A percentile compares a stretch with the other conserved stretches of the same genome.
These are phyloP conservation scores for Amanita inopinata DNA, from an alignment of 768 basidiomycete genomes.

Conservation along the genomic window DNA sequence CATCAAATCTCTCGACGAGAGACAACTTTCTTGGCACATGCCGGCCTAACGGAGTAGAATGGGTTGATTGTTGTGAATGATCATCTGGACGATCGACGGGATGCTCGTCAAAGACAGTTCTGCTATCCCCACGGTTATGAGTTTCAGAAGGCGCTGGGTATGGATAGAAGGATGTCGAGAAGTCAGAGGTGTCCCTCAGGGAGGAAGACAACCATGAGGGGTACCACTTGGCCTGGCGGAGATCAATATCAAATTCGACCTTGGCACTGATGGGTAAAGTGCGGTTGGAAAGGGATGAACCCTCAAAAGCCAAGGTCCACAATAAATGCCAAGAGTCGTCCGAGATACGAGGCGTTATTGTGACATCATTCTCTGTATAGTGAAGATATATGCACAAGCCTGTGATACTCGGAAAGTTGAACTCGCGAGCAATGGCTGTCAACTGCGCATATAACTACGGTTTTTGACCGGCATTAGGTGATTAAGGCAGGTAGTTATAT, in stretches of 20 bases:
- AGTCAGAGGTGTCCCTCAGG: slow-evolving; percentile 32
- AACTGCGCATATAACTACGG: slow-evolving; percentile 70
- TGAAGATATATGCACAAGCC: slow-evolving; percentile 79
- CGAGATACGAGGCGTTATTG: slow-evolving; percentile 60
- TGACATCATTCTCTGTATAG: slow-evolving; percentile 43
- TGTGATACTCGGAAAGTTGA: slow-evolving; percentile 65
- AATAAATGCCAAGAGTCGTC: slow-evolving; percentile 71
- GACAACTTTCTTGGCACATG: slow-evolving; percentile 61
- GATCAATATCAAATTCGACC: slow-evolving; percentile 84
- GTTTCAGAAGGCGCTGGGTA: slow-evolving; percentile 33
- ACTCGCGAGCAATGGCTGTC: slow-evolving; percentile 71
- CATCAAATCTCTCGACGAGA: slow-evolving; percentile 55
- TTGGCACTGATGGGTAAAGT: slow-evolving; percentile 61
- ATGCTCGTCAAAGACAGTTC: slow-evolving; percentile 34
- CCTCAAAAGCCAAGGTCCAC: slow-evolving; percentile 53
- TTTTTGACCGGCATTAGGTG: not conserved
- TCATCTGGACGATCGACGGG: slow-evolving; percentile 26
- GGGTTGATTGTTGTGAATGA: slow-evolving; percentile 22
- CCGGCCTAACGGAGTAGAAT: slow-evolving; percentile 24
- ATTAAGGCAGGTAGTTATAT: slow-evolving; percentile 4
- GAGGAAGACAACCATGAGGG: slow-evolving; percentile 55
- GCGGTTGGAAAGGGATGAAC: slow-evolving; percentile 20
- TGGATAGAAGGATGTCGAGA: slow-evolving; percentile 26
- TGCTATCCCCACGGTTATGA: slow-evolving; percentile 48
- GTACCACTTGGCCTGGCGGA: slow-evolving; percentile 70